A percentile compares a stretch with the other conserved stretches of the same genome.
phyloP scores from a whole-genome alignment of 2,329 filamentous ascomycete genomes.

The Aspergillus ochraceoroseus region DNA sequence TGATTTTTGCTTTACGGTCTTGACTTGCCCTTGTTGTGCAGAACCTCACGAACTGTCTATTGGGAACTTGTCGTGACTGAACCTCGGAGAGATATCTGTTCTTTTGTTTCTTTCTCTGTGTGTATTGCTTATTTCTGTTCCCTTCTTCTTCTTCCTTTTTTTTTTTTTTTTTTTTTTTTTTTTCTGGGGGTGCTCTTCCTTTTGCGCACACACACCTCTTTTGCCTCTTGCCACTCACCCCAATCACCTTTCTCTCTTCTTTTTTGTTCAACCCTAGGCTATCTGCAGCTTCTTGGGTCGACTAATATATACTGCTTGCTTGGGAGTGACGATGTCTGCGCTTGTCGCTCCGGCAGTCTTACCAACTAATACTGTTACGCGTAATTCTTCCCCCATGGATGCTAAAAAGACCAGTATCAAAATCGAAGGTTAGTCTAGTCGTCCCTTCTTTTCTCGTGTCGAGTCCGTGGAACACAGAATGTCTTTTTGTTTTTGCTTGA shows the following conservation, averaged over 20 bases:
- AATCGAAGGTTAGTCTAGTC: conserved; percentile 40
- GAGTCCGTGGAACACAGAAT: conserved; percentile 8
- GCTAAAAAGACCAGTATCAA: conserved; percentile 39
- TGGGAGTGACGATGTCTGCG: conserved; percentile 37
- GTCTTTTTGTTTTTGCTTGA: conserved; percentile 15
- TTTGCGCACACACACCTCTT: no score
- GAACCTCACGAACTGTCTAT: conserved; percentile 5
- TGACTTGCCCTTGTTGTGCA: conserved; percentile 1
- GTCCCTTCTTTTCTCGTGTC: conserved; percentile 13
- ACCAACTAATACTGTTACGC: conserved; percentile 26
- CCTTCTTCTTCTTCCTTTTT: conserved; percentile 12
- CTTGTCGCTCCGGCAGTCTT: conserved; percentile 36
- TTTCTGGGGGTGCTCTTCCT: no score
- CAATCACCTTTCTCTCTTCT: conserved; percentile 12
- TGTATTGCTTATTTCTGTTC: no score
- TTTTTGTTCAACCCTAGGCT: conserved; percentile 16
- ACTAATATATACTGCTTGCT: conserved; percentile 15
- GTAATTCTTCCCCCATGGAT: conserved; percentile 43
- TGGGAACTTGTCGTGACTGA: no score
- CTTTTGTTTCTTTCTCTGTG: no score
- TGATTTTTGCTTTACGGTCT: not conserved
- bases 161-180: conserved; percentile 17
- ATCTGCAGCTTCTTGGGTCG: conserved; percentile 20
- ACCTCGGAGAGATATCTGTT: no score
- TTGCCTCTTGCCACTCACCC: conserved; percentile 16